phyloP scores from a whole-genome alignment of 2,329 filamentous ascomycete genomes.

The Aspergillus nomiae region DNA sequence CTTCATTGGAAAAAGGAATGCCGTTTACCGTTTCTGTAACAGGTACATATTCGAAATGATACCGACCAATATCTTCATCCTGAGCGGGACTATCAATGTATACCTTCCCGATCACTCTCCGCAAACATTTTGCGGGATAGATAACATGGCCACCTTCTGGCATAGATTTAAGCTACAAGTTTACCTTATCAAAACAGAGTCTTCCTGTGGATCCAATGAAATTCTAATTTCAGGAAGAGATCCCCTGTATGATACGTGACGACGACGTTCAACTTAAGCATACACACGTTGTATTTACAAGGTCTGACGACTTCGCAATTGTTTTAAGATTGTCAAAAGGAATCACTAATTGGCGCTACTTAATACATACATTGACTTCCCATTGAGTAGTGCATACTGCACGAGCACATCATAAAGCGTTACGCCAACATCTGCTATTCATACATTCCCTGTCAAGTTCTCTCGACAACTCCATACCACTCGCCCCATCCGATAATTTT shows the following conservation, averaged over 20 bases:
- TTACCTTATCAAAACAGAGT: not conserved
- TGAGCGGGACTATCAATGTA: not conserved
- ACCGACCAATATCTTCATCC: not conserved
- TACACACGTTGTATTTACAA: not conserved
- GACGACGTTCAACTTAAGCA: not conserved
- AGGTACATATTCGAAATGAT: no score
- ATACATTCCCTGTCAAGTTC: conserved; percentile 18
- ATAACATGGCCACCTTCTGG: not conserved
- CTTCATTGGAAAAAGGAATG: no score
- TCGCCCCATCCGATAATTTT: conserved; percentile 55
- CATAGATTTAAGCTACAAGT: not conserved
- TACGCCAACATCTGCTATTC: not conserved
- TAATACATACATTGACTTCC: not conserved
- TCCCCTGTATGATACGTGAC: not conserved
- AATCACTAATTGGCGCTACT: not conserved
- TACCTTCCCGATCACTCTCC: not conserved
- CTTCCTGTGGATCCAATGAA: not conserved
- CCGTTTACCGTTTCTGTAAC: no score
- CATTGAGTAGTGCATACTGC: not conserved
- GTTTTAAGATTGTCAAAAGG: not conserved
- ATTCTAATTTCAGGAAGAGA: not conserved
- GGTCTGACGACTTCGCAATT: not conserved
- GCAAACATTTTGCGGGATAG: not conserved
- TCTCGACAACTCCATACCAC: conserved; percentile 52
- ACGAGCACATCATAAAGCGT: not conserved